phyloP scores from a whole-genome alignment of 75 land plant species.

The Pinus tabuliformis region DNA sequence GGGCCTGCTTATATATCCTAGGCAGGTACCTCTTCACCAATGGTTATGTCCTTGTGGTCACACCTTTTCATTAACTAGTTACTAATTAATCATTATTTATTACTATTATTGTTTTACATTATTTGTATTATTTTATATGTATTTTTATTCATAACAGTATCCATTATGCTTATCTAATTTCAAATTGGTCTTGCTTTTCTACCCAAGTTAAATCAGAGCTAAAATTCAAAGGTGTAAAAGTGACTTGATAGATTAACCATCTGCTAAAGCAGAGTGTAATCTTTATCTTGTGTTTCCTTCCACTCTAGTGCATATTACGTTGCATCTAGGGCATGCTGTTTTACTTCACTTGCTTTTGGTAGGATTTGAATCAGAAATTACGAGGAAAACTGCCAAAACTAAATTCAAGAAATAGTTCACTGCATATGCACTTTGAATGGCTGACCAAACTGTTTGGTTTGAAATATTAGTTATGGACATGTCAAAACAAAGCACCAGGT shows the following conservation, averaged over 20 bases:
- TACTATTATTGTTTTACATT: too few relatives aligned
- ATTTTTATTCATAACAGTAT: not conserved
- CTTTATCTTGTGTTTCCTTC: not conserved
- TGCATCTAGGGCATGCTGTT: not conserved
- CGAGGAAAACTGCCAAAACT: not conserved
- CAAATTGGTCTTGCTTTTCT: not conserved
- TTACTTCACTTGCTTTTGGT: not conserved
- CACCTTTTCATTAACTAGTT: too few relatives aligned
- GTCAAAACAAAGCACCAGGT: slow-evolving; percentile 26
- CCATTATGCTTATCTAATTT: not conserved
- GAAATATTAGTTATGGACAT: not conserved
- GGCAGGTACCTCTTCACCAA: too few relatives aligned
- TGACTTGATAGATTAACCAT: not conserved
- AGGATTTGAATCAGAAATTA: not conserved
- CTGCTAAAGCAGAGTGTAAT: not conserved
- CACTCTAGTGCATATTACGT: not conserved
- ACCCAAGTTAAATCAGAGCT: not conserved
- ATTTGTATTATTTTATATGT: too few relatives aligned
- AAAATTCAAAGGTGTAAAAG: not conserved
- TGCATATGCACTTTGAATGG: not conserved
- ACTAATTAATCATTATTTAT: too few relatives aligned
- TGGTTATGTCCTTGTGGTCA: too few relatives aligned
- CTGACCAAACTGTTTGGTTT: not conserved
- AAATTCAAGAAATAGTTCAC: not conserved
- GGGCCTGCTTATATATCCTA: too few relatives aligned